Percentiles rank a stretch among this genome's conserved stretches.
Evolutionary conservation across 2,329 filamentous ascomycete species (phyloP).

Genomic region (Beauveria medogensis): DNA sequence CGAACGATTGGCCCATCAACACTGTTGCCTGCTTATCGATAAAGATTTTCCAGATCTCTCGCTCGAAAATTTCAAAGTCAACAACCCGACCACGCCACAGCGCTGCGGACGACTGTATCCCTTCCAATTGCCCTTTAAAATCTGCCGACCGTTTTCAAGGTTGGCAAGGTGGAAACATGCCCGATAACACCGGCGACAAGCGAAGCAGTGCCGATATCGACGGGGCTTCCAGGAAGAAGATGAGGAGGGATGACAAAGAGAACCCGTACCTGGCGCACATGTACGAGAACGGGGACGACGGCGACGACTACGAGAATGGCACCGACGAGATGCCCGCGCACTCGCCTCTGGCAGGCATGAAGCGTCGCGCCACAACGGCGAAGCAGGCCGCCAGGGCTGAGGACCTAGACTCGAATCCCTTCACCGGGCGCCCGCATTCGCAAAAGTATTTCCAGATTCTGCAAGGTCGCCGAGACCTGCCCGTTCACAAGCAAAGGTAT

Average conservation of each 20-base stretch:
- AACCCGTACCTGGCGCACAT: conserved; percentile 93
- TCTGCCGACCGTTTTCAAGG: background rate
- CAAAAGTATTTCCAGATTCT: conserved; percentile 86
- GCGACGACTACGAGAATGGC: conserved; percentile 28
- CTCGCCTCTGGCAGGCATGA: conserved; percentile 56
- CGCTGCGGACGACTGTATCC: background rate
- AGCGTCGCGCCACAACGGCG: conserved; percentile 73
- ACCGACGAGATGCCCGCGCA: conserved; percentile 23
- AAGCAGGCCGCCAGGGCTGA: conserved; percentile 66
- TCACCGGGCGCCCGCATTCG: conserved; percentile 70
- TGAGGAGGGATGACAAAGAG: conserved; percentile 29
- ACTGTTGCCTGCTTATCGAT: conserved; percentile 9
- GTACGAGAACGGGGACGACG: conserved; percentile 48
- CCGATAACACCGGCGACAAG: conserved; percentile 28
- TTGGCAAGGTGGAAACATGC: background rate
- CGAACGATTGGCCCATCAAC: background rate
- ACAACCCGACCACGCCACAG: background rate
- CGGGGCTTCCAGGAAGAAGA: conserved; percentile 33
- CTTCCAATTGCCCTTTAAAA: background rate
- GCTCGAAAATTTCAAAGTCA: conserved; percentile 2
- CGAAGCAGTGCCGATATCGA: conserved; percentile 37
- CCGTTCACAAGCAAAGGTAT: conserved; percentile 83
- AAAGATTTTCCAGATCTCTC: conserved; percentile 1
- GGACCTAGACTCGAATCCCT: conserved; percentile 75
- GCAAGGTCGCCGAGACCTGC: conserved; percentile 72